Base-by-base conservation (phyloP, 225 moss, liverwort and hornwort species). In the Straminergon stramineum region DNA sequence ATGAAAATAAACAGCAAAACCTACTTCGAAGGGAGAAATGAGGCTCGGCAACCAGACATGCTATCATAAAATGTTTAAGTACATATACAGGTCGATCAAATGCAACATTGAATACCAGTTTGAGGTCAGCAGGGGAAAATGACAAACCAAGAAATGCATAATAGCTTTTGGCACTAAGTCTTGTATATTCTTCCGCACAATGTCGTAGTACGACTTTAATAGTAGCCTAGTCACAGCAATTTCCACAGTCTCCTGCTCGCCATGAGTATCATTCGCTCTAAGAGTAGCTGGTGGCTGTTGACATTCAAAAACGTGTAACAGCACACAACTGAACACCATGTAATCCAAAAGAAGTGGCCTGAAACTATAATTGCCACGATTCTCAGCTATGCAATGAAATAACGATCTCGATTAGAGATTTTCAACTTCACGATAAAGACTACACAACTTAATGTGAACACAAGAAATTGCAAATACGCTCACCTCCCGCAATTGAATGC, bases 111-210 rank as follows among this genome's bases (percentile, higher is more conserved):
- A n/a, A 43, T 57, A 74, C 83, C 39, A 75, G 61, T 31, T 52
- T 64, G 63, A 83, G 55, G 41, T 34, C 64, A 65, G 34, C 17
- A 85, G 70, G 76, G 85, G 64, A 84, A 45, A 63, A 77, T 64
- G 84, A 89, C 94, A 85, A 83, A 99, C 99, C 96, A 99, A 84
- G 91, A 99, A 99, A 90, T 99, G 99, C 99, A 99, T 99, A 84
- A 99, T 99, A 41, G 99, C 99, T 88, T 99, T 99, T 5, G 99
- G 99, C 74, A 99, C 96, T 51, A 96, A 95, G 92, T 99, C 99
- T 89, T 99, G 99, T 86, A 97, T 93, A 84, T 97, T 99, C 88
- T 97, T 99, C 87, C 99, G 92, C 74, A 97, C 99, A 91, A 99
- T 99, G 65, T 97, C 99, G 87, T 99, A 99, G 88, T 99, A 99